Evolutionary conservation across 2,329 filamentous ascomycete species (phyloP), one percentile per base, ranked within the genome.

Genomic region (Zalaria sp.): DNA sequence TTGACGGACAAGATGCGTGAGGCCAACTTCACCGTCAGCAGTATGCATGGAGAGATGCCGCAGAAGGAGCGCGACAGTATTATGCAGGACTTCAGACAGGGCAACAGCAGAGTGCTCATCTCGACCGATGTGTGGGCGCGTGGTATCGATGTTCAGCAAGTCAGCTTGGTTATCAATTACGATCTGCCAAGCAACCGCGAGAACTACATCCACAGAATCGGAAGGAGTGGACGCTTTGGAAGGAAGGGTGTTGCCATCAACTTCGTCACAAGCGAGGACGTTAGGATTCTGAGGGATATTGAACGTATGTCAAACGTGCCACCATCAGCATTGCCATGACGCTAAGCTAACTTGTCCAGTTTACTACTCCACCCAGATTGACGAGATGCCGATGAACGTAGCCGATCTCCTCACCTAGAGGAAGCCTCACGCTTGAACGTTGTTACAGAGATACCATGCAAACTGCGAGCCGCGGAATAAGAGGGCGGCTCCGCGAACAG

Each of bases 191-290:
- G 83, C 66, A 96, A 98, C 66, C 87, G 91, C 73, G 91, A 98
- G 68, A 98, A 98, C 70, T 98, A 98, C 66, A 96, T 98, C 64
- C 91, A 98, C 71, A 82, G 91, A 54, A 98, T 98, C 55, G 91
- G 91, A 60, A 80, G 91, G 60, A 91, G 85, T 60, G 91, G 91
- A 53, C 79, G 91, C 52, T 98, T 98, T 56, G 91, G 91, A 56
- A 79, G 91, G 57, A 98, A 98, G 72, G 91, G 91, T 74, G 91
- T 98, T 51, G 91, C 91, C 32, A 98, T 98, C 73, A 98, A 98
- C 71, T 98, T 98, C 58, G 91, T 98, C 51, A 98, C 91, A 3
- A 93, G 84, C 58, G 91, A 98, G 55, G 91, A 98, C 61, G 91
- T 98, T 46, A 83, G 91, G 60, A 98, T 98, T 59, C 73, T 98